phyloP scores from a whole-genome alignment of 176 grass and related monocot species.

The Oryza meridionalis region DNA sequence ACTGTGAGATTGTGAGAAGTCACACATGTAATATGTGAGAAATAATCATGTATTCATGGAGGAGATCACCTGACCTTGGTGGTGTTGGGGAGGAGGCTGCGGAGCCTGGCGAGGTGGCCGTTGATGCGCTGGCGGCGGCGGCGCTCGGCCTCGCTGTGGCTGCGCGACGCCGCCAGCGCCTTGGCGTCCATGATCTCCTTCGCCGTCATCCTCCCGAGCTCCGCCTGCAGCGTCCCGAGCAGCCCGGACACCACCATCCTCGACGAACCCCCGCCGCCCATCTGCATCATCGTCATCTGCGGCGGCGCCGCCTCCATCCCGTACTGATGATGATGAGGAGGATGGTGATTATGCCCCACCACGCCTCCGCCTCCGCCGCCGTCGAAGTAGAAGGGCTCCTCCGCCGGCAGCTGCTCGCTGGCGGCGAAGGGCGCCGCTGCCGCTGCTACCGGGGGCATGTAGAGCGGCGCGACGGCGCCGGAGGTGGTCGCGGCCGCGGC shows the following conservation, averaged over 20 bases:
- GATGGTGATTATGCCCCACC: background rate
- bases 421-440: background rate
- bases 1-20: background rate
- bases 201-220: constrained; percentile 80
- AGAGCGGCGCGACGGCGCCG: constrained; percentile 35
- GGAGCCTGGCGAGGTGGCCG: constrained; percentile 71
- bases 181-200: constrained; percentile 95
- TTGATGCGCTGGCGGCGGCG: constrained; percentile 95
- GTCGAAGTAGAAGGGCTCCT: constrained; percentile 21
- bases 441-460: background rate
- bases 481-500: background rate
- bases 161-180: constrained; percentile 82
- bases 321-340: constrained; percentile 7
- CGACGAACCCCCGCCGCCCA: background rate
- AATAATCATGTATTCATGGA: background rate
- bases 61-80: constrained; percentile 80
- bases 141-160: constrained; percentile 94
- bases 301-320: constrained; percentile 12
- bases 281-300: background rate
- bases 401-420: background rate
- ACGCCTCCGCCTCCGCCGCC: constrained; percentile 2
- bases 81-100: constrained; percentile 85
- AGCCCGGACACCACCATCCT: constrained; percentile 41
- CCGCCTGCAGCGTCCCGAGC: constrained; percentile 69
- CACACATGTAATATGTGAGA: background rate